Base-by-base conservation (phyloP, 768 basidiomycete species). In the Leccinum disarticulatum region DNA sequence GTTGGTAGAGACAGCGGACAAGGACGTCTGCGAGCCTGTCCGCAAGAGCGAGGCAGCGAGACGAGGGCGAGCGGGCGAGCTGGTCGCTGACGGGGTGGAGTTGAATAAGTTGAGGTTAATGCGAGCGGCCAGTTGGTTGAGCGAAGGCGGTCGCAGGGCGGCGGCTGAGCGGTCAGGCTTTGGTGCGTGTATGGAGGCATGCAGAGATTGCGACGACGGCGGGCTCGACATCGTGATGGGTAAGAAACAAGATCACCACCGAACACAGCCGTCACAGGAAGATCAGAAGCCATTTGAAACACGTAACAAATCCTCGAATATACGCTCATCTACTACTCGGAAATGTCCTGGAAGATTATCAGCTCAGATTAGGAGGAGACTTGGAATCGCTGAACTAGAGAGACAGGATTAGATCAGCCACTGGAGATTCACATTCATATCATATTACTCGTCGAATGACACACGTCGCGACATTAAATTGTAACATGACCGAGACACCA, bases 91-190 rank as follows among this genome's bases (percentile, higher is more conserved):
- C 49, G 72, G 3, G 14, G 62, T 52, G 38, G 60, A 7, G 15
- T 66, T 66, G 9, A 69, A 58, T 15, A 65, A 50, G 52, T 77
- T 83, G 54, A 80, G 75, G 66, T 79, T 83, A 71, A 91, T 89
- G 52, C 89, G 85, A 6, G 90, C 90, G 3, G 88, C 91, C 56
- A 93, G 85, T 73, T 91, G 88, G 76, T 90, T 88, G 14, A 93
- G 80, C 7, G 91, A 91, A 1, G 90, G 90, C 17, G 86, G 77
- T 25, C 89, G 83, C 28, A 68, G 41, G 28, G 65, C 65, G 6
- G 74, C 22, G 6, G 64, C 54, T n/a, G 74, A 57, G 17, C 76
- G 71, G 52, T 80, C 79, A 22, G 77, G 69, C 63, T 77, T 79
- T 50, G 77, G 70, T 2, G 67, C 74, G 53, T 77, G 72, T 60